Percentiles rank a stretch among this genome's conserved stretches.
These are phyloP conservation scores for Penicillium manginii DNA, from an alignment of 495 filamentous ascomycete species.

Conservation along the genomic window DNA sequence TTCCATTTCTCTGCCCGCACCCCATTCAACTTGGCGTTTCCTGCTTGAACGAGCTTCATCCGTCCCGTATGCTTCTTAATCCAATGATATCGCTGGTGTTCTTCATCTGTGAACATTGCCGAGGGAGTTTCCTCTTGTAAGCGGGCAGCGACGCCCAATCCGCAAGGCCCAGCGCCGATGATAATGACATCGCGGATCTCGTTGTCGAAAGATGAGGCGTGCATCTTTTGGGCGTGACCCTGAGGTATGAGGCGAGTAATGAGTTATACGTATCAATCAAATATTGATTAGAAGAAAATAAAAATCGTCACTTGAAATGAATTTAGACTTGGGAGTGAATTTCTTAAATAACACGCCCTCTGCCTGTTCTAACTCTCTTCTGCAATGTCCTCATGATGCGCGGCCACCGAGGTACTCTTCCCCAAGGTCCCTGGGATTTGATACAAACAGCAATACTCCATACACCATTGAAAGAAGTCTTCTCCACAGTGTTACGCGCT, in stretches of 20 bases:
- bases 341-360: constrained; percentile 11
- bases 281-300: neutral
- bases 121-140: constrained; percentile 64
- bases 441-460: constrained; percentile 5
- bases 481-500: constrained; percentile 10
- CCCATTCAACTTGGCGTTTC: constrained; percentile 30
- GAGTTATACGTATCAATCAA: neutral
- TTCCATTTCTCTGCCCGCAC: constrained; percentile 39
- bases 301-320: neutral
- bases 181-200: constrained; percentile 61
- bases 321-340: neutral
- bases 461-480: neutral
- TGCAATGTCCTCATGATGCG: constrained; percentile 27
- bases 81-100: constrained; percentile 68
- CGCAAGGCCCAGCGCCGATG: constrained; percentile 66
- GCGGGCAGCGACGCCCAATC: constrained; percentile 62
- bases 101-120: constrained; percentile 67
- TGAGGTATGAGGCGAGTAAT: neutral
- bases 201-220: neutral
- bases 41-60: constrained; percentile 47
- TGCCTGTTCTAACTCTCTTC: neutral
- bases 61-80: constrained; percentile 56
- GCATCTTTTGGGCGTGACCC: neutral
- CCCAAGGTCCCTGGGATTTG: constrained; percentile 40
- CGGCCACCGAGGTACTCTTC: constrained; percentile 41